These are phyloP conservation scores for Phytopythium chamaehyphon DNA, from an alignment of 352 stramenopile species.

Conservation along the genomic window DNA sequence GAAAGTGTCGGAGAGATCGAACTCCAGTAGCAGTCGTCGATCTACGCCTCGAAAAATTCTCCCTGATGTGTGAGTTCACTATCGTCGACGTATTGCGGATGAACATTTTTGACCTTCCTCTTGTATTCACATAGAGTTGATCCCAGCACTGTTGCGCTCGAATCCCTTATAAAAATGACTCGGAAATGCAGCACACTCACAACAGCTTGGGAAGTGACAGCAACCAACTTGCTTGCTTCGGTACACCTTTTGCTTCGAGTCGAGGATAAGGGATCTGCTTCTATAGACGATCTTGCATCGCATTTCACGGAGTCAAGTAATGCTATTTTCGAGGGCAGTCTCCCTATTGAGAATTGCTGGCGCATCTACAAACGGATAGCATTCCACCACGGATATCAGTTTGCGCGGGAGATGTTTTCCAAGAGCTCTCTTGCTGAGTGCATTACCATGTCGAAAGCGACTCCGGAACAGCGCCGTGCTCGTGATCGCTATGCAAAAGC, in stretches of 20 bases:
- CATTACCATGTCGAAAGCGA: conserved; percentile 17
- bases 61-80: background rate
- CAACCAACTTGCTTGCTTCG: conserved; percentile 45
- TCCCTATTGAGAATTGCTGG: conserved; percentile 15
- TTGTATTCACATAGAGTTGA: conserved; percentile 6
- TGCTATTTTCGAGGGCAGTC: conserved; percentile 16
- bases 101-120: background rate
- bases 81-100: background rate
- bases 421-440: conserved; percentile 42
- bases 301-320: conserved; percentile 17
- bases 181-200: conserved; percentile 21
- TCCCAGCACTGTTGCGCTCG: background rate
- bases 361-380: conserved; percentile 31
- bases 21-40: conserved; percentile 4
- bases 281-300: background rate
- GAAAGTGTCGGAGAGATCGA: background rate
- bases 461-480: conserved; percentile 28
- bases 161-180: background rate
- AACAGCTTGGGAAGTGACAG: conserved; percentile 47
- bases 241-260: conserved; percentile 15
- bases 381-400: conserved; percentile 43
- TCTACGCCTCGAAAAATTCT: conserved; percentile 32
- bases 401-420: conserved; percentile 33
- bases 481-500: conserved; percentile 35
- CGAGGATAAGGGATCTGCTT: background rate